These are phyloP conservation scores for Ilex paraguariensis DNA, from an alignment of 305 asterid species.

Conservation along the genomic window DNA sequence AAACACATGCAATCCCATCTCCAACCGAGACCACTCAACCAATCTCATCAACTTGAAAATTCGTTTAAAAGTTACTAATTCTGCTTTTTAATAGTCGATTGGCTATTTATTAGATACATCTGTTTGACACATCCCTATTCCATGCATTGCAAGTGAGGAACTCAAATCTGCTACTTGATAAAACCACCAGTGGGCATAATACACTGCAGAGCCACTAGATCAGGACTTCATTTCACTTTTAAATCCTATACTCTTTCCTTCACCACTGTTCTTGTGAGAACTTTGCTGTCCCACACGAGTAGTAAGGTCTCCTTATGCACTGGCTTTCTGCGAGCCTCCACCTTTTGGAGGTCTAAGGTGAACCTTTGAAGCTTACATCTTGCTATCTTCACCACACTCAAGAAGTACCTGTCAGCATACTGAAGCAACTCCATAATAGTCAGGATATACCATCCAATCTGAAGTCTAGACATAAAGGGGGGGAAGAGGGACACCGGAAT, in stretches of 20 bases:
- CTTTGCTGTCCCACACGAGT: constrained; percentile 58
- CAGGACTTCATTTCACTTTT: background rate
- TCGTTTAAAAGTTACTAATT: too few species aligned
- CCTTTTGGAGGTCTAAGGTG: constrained; percentile 21
- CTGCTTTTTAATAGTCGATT: too few species aligned
- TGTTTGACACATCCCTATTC: too few species aligned
- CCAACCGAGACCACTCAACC: too few species aligned
- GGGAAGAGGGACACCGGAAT: background rate
- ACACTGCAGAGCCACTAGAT: too few species aligned
- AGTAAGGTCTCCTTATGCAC: constrained; percentile 72
- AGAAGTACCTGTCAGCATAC: constrained; percentile 53
- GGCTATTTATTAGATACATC: too few species aligned
- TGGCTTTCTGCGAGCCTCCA: constrained; percentile 38
- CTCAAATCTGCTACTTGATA: too few species aligned
- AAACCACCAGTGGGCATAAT: too few species aligned
- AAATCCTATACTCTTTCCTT: constrained; percentile 61
- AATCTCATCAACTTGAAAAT: too few species aligned
- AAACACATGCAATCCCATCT: too few species aligned
- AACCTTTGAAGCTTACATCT: constrained; percentile 56
- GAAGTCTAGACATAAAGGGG: background rate
- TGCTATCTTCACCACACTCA: constrained; percentile 59
- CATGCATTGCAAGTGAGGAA: too few species aligned
- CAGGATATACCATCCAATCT: background rate
- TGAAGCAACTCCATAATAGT: constrained; percentile 26
- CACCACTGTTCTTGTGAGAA: constrained; percentile 49